Conservation (phyloP, 345 rosid genomes). For the Bretschneidera sinensis region DNA sequence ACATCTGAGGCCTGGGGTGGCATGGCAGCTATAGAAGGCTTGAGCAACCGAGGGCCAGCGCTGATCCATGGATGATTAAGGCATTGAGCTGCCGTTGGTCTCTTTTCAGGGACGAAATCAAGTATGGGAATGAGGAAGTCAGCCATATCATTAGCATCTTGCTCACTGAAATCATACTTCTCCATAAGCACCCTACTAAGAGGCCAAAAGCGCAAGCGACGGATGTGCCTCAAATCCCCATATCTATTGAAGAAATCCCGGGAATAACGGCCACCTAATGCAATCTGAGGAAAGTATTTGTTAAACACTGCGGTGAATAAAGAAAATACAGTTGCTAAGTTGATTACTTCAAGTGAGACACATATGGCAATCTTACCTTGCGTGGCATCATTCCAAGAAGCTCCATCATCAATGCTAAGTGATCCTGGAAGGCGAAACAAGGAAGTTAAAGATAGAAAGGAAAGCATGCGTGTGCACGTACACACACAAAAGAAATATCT, state of each 20-base stretch:
- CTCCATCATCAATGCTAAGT: slow-evolving; percentile 98
- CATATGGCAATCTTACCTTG: slow-evolving; percentile 47
- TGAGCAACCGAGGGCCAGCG: slow-evolving; percentile 46
- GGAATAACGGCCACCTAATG: slow-evolving; percentile 73
- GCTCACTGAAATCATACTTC: slow-evolving; percentile 73
- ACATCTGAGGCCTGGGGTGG: slow-evolving; percentile 11
- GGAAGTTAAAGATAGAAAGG: not conserved
- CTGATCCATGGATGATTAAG: slow-evolving; percentile 75
- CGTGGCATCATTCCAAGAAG: slow-evolving; percentile 84
- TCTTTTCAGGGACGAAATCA: slow-evolving; percentile 75
- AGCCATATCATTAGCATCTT: slow-evolving; percentile 67
- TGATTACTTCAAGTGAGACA: not conserved
- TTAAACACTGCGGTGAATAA: not conserved
- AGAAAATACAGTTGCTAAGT: not conserved
- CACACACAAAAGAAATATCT: not conserved
- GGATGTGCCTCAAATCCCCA: slow-evolving; percentile 85
- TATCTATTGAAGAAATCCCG: slow-evolving; percentile 74
- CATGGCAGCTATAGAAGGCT: slow-evolving; percentile 33
- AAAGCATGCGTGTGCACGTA: not conserved
- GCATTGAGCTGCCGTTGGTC: slow-evolving; percentile 83
- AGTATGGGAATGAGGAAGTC: slow-evolving; percentile 82
- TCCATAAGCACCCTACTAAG: slow-evolving; percentile 64
- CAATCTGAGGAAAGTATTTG: slow-evolving; percentile 47
- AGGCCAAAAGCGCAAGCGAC: slow-evolving; percentile 75
- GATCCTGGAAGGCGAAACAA: slow-evolving; percentile 54